These are phyloP conservation scores for Kwoniella dendrophila DNA, from an alignment of 768 basidiomycete species.

Conservation along the genomic window DNA sequence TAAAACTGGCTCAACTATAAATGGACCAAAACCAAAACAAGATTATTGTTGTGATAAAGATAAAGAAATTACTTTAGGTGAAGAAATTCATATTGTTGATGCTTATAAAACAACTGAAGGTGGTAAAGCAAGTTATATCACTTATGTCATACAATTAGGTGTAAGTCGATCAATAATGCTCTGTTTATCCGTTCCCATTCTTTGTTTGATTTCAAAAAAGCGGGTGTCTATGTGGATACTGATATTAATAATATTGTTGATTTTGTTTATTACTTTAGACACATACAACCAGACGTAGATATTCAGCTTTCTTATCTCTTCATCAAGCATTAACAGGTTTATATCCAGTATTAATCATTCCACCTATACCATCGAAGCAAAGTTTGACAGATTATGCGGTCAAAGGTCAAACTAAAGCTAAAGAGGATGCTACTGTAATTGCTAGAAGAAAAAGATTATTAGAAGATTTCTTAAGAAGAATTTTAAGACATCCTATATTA, in stretches of 20 bases:
- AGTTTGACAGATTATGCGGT: constrained; percentile 94
- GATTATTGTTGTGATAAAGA: constrained; percentile 54
- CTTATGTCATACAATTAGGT: constrained; percentile 87
- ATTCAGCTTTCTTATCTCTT: constrained; percentile 96
- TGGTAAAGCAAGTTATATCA: constrained; percentile 86
- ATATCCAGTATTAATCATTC: constrained; percentile 94
- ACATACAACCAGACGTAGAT: constrained; percentile 80
- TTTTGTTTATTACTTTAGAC: constrained; percentile 60
- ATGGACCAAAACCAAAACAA: constrained; percentile 48
- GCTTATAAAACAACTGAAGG: constrained; percentile 92
- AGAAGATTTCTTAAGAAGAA: constrained; percentile 88
- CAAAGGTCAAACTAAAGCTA: constrained; percentile 79
- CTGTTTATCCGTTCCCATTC: no score
- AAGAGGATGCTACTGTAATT: constrained; percentile 91
- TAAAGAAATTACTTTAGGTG: constrained; percentile 47
- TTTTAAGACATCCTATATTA: constrained; percentile 87
- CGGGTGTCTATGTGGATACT: neutral
- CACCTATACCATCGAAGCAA: constrained; percentile 97
- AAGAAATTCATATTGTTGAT: constrained; percentile 67
- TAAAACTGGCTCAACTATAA: constrained; percentile 27
- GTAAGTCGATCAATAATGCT: constrained; percentile 59
- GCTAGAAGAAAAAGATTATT: constrained; percentile 89
- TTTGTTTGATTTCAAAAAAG: neutral
- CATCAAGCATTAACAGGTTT: constrained; percentile 78
- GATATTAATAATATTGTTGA: neutral